Conservation (phyloP, 176 grass and related monocot genomes). For the Panicum miliaceum region DNA sequence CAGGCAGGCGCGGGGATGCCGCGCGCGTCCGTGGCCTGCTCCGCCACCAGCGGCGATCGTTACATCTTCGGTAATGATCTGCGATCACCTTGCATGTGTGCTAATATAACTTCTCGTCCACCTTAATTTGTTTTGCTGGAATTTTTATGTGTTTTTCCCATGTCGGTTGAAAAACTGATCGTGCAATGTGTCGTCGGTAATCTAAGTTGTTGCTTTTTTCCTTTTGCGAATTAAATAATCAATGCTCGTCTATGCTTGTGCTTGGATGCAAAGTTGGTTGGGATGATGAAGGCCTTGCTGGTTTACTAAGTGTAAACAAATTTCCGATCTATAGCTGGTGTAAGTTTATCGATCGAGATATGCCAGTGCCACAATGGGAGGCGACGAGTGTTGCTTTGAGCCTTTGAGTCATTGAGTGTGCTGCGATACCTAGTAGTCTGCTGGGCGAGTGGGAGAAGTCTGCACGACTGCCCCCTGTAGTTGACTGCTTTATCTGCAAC, state of each 20-base stretch:
- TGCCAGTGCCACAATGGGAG: no score
- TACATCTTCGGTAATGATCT: constrained; percentile 56
- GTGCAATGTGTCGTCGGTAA: no score
- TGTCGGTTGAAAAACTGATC: no score
- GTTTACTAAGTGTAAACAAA: background rate
- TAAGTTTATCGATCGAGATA: no score
- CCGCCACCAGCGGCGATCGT: constrained; percentile 49
- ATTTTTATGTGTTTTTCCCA: background rate
- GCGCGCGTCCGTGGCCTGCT: constrained; percentile 40
- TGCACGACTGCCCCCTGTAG: background rate
- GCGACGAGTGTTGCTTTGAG: no score
- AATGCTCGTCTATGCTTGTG: background rate
- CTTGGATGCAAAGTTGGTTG: background rate
- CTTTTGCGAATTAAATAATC: no score
- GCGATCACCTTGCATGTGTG: background rate
- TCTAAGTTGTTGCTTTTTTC: no score
- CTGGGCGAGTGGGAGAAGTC: no score
- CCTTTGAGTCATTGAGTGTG: no score
- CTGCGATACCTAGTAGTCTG: background rate
- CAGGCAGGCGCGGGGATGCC: constrained; percentile 4
- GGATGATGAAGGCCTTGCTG: background rate
- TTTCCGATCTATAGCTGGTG: no score
- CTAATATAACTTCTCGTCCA: background rate
- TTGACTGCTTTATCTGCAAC: background rate
- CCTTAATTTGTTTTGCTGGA: background rate